These are phyloP conservation scores for Apophysomyces variabilis DNA, from an alignment of 371 early-diverging fungal species.

Conservation along the genomic window DNA sequence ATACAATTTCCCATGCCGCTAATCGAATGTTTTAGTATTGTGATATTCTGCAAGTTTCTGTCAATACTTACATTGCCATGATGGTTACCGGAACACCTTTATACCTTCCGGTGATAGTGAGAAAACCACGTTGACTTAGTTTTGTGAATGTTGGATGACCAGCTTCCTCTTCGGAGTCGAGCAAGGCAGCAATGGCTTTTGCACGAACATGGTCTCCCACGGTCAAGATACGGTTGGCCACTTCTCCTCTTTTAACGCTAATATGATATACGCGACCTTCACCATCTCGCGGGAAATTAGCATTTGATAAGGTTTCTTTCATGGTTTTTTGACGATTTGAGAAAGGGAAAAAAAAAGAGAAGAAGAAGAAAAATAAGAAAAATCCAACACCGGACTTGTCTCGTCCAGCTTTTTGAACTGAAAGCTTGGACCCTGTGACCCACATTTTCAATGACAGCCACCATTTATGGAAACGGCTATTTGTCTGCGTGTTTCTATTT, in stretches of 20 bases:
- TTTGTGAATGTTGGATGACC: constrained; percentile 58
- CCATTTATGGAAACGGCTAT: too few species aligned
- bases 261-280: constrained; percentile 91
- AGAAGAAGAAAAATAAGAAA: constrained; percentile 1
- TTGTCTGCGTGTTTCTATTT: too few species aligned
- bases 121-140: constrained; percentile 82
- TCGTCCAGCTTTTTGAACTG: neutral
- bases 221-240: constrained; percentile 89
- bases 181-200: constrained; percentile 60
- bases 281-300: constrained; percentile 84
- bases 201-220: constrained; percentile 93
- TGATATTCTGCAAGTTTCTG: neutral
- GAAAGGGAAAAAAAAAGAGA: constrained; percentile 7
- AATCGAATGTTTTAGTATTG: neutral
- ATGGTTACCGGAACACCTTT: constrained; percentile 81
- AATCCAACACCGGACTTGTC: neutral
- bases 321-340: constrained; percentile 26
- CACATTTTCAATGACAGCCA: too few species aligned
- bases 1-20: constrained; percentile 81
- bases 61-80: constrained; percentile 76
- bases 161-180: constrained; percentile 63
- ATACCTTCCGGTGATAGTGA: constrained; percentile 92
- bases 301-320: constrained; percentile 61
- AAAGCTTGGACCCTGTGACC: too few species aligned
- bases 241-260: constrained; percentile 79